Percentiles rank a stretch among this genome's conserved stretches.
These are phyloP conservation scores for Xylariaceae sp. DNA, from an alignment of 2,329 filamentous ascomycete species.

Conservation along the genomic window DNA sequence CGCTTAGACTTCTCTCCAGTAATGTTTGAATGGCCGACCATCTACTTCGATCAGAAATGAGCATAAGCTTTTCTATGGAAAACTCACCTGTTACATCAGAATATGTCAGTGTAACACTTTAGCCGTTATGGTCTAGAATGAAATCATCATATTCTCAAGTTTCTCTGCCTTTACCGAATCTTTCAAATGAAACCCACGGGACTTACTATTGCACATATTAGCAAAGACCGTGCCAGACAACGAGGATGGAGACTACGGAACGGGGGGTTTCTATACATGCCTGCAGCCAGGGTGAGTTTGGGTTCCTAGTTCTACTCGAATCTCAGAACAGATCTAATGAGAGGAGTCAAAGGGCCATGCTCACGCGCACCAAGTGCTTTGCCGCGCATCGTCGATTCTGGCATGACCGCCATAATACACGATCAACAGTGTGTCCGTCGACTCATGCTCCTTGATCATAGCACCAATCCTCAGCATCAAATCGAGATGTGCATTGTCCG, in stretches of 20 bases:
- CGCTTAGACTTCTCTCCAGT: slow-evolving; percentile 53
- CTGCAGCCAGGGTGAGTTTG: slow-evolving; percentile 54
- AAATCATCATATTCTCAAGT: slow-evolving; percentile 28
- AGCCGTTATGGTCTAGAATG: neutral
- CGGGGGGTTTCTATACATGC: too few species aligned
- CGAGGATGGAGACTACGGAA: too few species aligned
- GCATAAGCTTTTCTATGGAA: too few species aligned
- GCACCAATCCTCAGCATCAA: slow-evolving; percentile 54
- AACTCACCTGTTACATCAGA: slow-evolving; percentile 3
- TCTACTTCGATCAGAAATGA: slow-evolving; percentile 23
- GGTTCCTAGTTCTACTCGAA: slow-evolving; percentile 42
- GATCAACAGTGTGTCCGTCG: slow-evolving; percentile 52
- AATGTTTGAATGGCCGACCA: slow-evolving; percentile 60
- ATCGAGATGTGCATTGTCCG: slow-evolving; percentile 55
- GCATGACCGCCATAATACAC: slow-evolving; percentile 59
- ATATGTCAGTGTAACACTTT: slow-evolving; percentile 10
- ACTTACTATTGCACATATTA: too few species aligned
- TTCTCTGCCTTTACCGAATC: too few species aligned
- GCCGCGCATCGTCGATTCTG: slow-evolving; percentile 55
- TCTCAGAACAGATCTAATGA: slow-evolving; percentile 8
- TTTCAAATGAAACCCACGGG: too few species aligned
- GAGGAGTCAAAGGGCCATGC: slow-evolving; percentile 22
- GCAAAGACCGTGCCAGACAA: too few species aligned
- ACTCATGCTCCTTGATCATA: slow-evolving; percentile 55
- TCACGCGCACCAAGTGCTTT: slow-evolving; percentile 59